Evolutionary conservation across 441 rosid genomes (phyloP), one percentile per base, ranked within the genome.

Genomic region (Mallotus japonicus): DNA sequence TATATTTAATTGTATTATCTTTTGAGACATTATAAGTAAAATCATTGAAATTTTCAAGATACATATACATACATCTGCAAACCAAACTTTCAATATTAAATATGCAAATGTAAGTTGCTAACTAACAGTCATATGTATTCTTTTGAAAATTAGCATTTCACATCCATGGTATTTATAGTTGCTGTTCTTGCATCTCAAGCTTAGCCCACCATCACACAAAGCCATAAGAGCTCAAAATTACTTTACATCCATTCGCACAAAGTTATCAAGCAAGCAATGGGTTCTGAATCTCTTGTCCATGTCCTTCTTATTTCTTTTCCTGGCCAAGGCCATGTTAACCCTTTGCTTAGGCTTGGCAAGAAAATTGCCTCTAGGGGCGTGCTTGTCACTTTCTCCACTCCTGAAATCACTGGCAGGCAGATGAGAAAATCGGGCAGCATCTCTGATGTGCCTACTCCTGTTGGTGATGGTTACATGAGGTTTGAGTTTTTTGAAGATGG

Each of bases 291-390:
- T 3, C 83, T 78, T 19, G 81, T 84, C 77, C 96, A 92, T 77
- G 86, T 90, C 8, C 70, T 92, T 71, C 85, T 90, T 2, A 85
- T 92, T 19, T 88, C 96, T 0, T 89, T 88, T 79, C 89, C 92
- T 0, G 92, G 86, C 16, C 96, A 90, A 76, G 97, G 96, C 65
- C 96, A 90, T 65, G 87, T 90, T 2, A 92, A 88, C 75, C 93
- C 97, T 17, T 84, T 90, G 37, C 91, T 92, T 12, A 75, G 96
- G 54, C 95, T 92, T 2, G 97, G 94, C 57, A 87, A 87, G 79
- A 85, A 80, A 55, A 82, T 92, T 22, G 95, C 95, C 22, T 87
- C 97, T 15, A 87, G 78, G 77, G 96, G 96, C 58, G 70, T 90
- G 72, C 89, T 90, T 57, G 85, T 90, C 55, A 89, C 97, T 67